phyloP scores from a whole-genome alignment of 78 protist genomes.

The Dictyostelium intermedium region DNA sequence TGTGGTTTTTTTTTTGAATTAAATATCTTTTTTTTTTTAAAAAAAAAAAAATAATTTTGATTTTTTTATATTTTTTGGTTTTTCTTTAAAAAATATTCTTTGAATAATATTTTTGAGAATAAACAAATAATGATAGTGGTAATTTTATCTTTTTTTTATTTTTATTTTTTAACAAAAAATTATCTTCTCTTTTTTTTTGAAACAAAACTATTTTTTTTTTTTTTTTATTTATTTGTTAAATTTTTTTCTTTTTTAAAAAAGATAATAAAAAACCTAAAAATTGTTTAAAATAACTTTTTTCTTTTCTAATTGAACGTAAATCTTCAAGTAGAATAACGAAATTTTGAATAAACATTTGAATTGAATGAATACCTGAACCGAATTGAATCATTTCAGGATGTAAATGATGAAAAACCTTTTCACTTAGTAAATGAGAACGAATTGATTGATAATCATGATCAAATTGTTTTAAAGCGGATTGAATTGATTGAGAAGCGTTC shows the following conservation, averaged over 20 bases:
- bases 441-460: constrained; percentile 4
- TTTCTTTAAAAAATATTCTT: not conserved
- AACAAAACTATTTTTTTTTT: not conserved
- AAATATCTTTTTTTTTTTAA: not conserved
- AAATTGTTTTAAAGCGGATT: not conserved
- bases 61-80: not conserved
- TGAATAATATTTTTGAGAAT: not conserved
- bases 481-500: not conserved
- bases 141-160: not conserved
- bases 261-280: not conserved
- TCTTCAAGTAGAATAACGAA: not conserved
- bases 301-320: not conserved
- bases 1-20: not conserved
- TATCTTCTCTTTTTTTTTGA: not conserved
- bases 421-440: constrained; percentile 23
- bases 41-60: not conserved
- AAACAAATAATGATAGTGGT: not conserved
- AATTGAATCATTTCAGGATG: constrained; percentile 73
- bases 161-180: no score
- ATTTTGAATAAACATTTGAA: constrained; percentile 13
- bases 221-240: no score
- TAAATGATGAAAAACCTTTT: constrained; percentile 2
- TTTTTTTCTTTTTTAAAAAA: not conserved
- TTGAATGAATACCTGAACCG: constrained; percentile 53
- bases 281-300: not conserved